Conservation (phyloP, 2,329 filamentous ascomycete genomes). For the Fusarium sp. region DNA sequence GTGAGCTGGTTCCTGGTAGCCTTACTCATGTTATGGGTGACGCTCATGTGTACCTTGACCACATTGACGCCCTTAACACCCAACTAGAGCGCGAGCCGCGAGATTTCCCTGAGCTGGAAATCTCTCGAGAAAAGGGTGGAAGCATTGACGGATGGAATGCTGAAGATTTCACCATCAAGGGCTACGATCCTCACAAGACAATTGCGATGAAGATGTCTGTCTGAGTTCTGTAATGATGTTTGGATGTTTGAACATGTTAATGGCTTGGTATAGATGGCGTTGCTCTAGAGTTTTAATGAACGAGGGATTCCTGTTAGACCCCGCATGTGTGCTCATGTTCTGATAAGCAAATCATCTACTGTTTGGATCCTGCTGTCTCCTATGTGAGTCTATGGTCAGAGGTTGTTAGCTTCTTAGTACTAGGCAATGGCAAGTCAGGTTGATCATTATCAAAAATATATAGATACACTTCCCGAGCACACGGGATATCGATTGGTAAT, state of each 20-base stretch:
- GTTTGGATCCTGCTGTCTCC: not conserved
- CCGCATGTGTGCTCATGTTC: not conserved
- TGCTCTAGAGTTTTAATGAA: conserved; percentile 20
- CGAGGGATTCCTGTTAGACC: not conserved
- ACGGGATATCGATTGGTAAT: conserved; percentile 2
- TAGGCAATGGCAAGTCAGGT: not conserved
- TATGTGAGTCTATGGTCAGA: not conserved
- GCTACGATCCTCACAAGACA: conserved; percentile 89
- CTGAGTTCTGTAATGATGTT: conserved; percentile 10
- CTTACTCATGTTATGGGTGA: conserved; percentile 98
- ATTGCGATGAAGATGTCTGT: conserved; percentile 99
- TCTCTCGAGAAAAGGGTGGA: conserved; percentile 75
- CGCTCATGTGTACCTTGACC: conserved; percentile 95
- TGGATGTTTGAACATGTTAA: not conserved
- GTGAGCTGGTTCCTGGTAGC: conserved; percentile 85
- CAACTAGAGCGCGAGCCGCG: conserved; percentile 86
- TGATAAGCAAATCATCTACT: not conserved
- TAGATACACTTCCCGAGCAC: conserved; percentile 7
- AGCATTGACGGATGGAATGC: conserved; percentile 91
- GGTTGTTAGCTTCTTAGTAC: not conserved
- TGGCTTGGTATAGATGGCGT: conserved; percentile 36
- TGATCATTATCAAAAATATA: not conserved
- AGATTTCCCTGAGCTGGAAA: conserved; percentile 83
- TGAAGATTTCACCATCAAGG: conserved; percentile 88
- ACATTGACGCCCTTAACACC: conserved; percentile 85